phyloP scores from a whole-genome alignment of 73 alveolate species.

The Paramecium tetraurelia region DNA sequence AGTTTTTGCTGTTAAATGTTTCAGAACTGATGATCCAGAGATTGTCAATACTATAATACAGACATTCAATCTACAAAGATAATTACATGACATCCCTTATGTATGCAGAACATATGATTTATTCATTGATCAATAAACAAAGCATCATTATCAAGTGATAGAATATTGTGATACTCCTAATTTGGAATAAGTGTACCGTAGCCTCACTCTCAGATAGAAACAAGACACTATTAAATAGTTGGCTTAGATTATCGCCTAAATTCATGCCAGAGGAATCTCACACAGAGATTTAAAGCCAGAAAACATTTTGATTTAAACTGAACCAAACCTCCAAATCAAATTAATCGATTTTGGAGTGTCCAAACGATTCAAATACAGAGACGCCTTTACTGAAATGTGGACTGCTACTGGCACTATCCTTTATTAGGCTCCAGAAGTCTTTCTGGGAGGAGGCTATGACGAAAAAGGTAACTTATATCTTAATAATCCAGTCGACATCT shows the following conservation, averaged over 20 bases:
- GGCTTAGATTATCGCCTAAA: neutral
- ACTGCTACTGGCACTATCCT: constrained; percentile 16
- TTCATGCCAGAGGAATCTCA: constrained; percentile 31
- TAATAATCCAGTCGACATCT: neutral
- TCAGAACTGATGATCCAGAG: constrained; percentile 33
- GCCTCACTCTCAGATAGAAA: neutral
- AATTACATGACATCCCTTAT: neutral
- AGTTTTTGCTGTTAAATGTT: constrained; percentile 18
- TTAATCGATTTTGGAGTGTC: constrained; percentile 39
- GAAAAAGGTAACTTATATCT: neutral
- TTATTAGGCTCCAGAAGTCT: constrained; percentile 36
- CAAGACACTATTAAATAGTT: neutral
- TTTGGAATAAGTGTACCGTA: neutral
- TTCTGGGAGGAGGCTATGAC: constrained; percentile 43
- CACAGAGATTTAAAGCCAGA: constrained; percentile 51
- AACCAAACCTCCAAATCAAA: neutral
- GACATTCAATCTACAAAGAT: neutral
- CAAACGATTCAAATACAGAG: neutral
- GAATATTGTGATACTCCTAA: neutral
- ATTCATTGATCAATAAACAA: constrained; percentile 20
- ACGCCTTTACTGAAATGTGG: constrained; percentile 41
- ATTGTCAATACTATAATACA: constrained; percentile 24
- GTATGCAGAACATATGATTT: constrained; percentile 37
- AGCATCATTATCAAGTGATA: constrained; percentile 31
- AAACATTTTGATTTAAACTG: neutral